Evolutionary conservation across 2,329 filamentous ascomycete species (phyloP).

Genomic region (Akanthomyces muscarius): DNA sequence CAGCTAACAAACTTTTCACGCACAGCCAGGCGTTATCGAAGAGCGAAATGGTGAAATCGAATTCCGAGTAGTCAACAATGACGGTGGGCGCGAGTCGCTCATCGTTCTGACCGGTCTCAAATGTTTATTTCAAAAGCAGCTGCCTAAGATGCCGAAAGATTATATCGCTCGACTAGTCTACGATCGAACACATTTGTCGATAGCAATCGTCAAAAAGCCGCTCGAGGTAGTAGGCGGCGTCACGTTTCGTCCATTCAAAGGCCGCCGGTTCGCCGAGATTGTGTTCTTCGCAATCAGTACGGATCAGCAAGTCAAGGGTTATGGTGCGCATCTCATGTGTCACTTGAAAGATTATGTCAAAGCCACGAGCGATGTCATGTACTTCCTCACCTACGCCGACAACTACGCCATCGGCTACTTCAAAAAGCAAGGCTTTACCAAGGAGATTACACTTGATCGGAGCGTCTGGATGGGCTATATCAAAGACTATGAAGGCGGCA

Average conservation of each 20-base stretch:
- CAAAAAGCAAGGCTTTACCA: constrained; percentile 98
- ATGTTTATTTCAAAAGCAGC: constrained; percentile 96
- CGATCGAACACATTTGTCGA: constrained; percentile 91
- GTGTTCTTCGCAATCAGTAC: constrained; percentile 98
- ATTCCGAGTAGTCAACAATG: constrained; percentile 97
- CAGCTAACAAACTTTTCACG: constrained; percentile 17
- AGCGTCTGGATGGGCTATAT: constrained; percentile 99
- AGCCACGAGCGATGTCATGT: constrained; percentile 93
- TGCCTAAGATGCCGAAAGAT: constrained; percentile 99
- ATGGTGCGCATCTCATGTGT: constrained; percentile 96
- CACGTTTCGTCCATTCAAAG: constrained; percentile 91
- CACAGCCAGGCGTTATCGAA: constrained; percentile 80
- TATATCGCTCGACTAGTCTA: constrained; percentile 98
- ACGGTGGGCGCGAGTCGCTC: constrained; percentile 78
- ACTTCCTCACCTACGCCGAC: constrained; percentile 97
- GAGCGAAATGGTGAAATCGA: constrained; percentile 93
- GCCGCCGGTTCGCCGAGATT: constrained; percentile 91
- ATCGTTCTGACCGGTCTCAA: constrained; percentile 95
- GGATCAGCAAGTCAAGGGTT: constrained; percentile 97
- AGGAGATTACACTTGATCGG: constrained; percentile 90
- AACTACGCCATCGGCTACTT: constrained; percentile 99
- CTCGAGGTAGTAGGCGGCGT: constrained; percentile 95
- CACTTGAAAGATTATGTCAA: constrained; percentile 98
- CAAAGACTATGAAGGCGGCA: constrained; percentile 98
- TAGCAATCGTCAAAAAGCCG: constrained; percentile 96